Conservation (phyloP, 129 eudicot species). For the Helichrysum umbraculigerum region DNA sequence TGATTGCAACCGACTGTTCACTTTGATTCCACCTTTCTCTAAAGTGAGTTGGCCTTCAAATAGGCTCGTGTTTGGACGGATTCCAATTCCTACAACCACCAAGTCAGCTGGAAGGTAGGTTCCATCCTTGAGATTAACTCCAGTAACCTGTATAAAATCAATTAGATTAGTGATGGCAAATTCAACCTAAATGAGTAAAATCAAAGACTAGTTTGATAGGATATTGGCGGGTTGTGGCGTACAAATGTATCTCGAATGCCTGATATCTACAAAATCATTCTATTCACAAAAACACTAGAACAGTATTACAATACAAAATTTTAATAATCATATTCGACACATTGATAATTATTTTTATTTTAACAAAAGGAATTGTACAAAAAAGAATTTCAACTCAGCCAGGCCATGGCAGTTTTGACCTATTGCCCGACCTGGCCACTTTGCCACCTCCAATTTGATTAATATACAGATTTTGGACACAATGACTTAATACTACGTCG, state of each 20-base stretch:
- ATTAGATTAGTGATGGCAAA: neutral
- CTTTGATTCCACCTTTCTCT: constrained; percentile 95
- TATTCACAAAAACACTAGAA: neutral
- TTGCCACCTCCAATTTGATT: neutral
- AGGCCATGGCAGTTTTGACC: neutral
- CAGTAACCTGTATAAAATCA: constrained; percentile 57
- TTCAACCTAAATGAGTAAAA: neutral
- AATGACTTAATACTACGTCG: neutral
- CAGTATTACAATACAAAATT: neutral
- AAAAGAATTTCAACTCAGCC: neutral
- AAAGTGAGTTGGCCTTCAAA: constrained; percentile 90
- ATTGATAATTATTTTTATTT: neutral
- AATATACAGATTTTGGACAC: neutral
- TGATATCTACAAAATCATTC: constrained; percentile 1
- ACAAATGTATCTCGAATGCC: neutral
- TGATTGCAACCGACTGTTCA: constrained; percentile 69
- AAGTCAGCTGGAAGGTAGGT: constrained; percentile 74
- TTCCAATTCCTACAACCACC: constrained; percentile 91
- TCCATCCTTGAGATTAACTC: constrained; percentile 87
- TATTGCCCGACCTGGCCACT: neutral
- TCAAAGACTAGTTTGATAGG: no score
- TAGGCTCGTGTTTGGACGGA: constrained; percentile 87
- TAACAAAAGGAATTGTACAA: neutral
- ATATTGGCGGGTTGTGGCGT: neutral
- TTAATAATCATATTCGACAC: neutral